Percentiles rank a stretch among this genome's conserved stretches.
Evolutionary conservation across 176 grass and related monocot genomes (phyloP).

Genomic region (Zea luxurians): DNA sequence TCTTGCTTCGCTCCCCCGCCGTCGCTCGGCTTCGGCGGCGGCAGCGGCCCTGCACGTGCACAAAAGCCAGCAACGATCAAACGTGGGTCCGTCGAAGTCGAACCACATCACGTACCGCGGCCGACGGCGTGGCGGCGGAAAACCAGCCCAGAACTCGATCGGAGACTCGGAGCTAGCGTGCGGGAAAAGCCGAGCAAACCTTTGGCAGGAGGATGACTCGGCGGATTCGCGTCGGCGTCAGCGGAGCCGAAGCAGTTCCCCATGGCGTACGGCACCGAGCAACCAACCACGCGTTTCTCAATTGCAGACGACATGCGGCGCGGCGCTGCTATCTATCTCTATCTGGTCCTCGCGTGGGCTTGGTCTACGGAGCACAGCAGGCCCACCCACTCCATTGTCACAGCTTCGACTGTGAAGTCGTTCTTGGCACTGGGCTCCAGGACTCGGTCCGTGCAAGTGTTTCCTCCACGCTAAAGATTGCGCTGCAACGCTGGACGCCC

Average conservation of each 20-base stretch:
- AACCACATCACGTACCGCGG: neutral
- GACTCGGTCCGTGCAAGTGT: conserved; percentile 13
- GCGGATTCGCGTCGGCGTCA: conserved; percentile 3
- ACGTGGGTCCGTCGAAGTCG: neutral
- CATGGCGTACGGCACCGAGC: conserved; percentile 1
- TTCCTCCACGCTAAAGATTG: neutral
- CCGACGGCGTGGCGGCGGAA: neutral
- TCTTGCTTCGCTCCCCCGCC: neutral
- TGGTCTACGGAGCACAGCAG: neutral
- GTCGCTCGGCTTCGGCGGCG: conserved; percentile 2
- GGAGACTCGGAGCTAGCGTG: neutral
- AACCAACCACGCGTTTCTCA: neutral
- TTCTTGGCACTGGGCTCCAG: neutral
- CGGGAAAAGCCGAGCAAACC: neutral
- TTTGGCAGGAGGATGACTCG: neutral
- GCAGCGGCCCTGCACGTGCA: neutral
- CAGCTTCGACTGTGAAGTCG: neutral
- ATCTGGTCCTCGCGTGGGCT: neutral
- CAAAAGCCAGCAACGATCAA: neutral
- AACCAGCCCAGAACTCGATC: neutral
- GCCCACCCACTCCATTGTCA: neutral
- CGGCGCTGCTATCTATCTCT: neutral
- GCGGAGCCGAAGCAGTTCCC: conserved; percentile 28
- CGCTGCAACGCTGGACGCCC: too few relatives aligned
- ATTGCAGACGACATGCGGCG: neutral